Conservation (phyloP, 108 stramenopile genomes). For the Epipyxis sp. region DNA sequence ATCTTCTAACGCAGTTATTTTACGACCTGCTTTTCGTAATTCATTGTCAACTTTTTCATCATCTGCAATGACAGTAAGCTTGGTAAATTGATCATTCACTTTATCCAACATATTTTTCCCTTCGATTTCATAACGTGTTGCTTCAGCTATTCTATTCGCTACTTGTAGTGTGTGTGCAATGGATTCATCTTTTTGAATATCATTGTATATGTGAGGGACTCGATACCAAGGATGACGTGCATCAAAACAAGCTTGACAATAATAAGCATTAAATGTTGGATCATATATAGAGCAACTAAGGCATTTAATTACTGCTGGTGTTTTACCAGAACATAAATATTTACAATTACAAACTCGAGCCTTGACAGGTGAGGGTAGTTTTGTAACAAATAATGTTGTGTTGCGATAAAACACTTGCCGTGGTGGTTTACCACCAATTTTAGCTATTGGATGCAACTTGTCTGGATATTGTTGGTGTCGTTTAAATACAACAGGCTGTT, state of each 20-base stretch:
- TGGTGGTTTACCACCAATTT: not conserved
- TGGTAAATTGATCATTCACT: not conserved
- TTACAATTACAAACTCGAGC: not conserved
- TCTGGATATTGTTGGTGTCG: not conserved
- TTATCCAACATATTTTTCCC: not conserved
- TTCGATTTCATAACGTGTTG: not conserved
- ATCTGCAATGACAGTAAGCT: not conserved
- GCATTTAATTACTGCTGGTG: not conserved
- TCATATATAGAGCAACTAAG: not conserved
- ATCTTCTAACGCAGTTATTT: not conserved
- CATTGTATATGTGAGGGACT: not conserved
- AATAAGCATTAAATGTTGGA: not conserved
- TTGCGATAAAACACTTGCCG: conserved; percentile 4
- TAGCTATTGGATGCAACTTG: not conserved
- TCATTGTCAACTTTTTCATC: not conserved
- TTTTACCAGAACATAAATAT: not conserved
- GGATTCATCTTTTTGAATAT: conserved; percentile 6
- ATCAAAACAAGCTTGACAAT: not conserved
- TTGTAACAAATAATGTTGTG: not conserved
- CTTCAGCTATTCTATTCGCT: not conserved
- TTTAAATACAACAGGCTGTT: not conserved
- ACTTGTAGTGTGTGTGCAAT: not conserved
- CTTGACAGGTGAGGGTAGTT: not conserved
- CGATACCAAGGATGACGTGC: conserved; percentile 20
- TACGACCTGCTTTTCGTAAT: not conserved